Conservation (phyloP, 1,284 basidiomycete genomes). For the Cryptococcus depauperatus region DNA sequence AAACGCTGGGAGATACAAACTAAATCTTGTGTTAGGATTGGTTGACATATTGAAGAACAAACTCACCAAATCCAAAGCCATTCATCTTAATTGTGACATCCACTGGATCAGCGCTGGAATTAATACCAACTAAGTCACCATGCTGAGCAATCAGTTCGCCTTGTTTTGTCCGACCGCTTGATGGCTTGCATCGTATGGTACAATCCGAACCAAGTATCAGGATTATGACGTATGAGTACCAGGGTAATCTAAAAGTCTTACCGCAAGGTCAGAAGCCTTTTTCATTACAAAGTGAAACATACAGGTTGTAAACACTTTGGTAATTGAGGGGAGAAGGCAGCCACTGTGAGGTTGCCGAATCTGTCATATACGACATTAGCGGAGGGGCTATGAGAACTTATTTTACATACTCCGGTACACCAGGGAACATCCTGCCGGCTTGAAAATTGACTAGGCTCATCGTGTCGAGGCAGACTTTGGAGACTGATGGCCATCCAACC, state of each 20-base stretch:
- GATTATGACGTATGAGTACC: slow-evolving; percentile 13
- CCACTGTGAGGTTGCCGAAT: slow-evolving; percentile 32
- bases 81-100: slow-evolving; percentile 27
- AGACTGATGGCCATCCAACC: slow-evolving; percentile 18
- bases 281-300: slow-evolving; percentile 2
- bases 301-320: slow-evolving; percentile 16
- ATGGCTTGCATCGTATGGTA: slow-evolving; percentile 10
- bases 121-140: slow-evolving; percentile 33
- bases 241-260: background rate
- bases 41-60: no score
- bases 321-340: slow-evolving; percentile 21
- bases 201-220: slow-evolving; percentile 29
- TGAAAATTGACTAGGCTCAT: slow-evolving; percentile 33
- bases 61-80: slow-evolving; percentile 35
- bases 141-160: slow-evolving; percentile 31
- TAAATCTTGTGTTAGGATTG: no score
- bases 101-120: slow-evolving; percentile 19
- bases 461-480: slow-evolving; percentile 13
- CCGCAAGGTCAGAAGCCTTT: background rate
- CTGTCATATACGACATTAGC: slow-evolving; percentile 9
- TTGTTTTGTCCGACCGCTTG: slow-evolving; percentile 6
- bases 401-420: slow-evolving; percentile 23
- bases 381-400: background rate
- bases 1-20: no score
- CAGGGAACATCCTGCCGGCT: slow-evolving; percentile 25